Evolutionary conservation across 768 basidiomycete species (phyloP).

Genomic region (Cystobasidium tubakii): DNA sequence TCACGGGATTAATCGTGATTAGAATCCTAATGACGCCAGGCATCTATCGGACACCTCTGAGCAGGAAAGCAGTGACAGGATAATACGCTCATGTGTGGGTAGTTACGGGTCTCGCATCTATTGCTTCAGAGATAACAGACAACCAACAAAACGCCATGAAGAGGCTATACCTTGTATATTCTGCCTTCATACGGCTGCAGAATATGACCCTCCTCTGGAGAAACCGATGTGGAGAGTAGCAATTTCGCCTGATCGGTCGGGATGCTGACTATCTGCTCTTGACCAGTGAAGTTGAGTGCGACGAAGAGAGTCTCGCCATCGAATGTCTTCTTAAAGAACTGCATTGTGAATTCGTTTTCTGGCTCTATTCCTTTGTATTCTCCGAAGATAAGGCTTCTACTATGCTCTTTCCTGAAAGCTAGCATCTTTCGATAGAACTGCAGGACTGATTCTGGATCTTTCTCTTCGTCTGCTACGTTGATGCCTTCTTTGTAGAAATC

Average conservation of each 20-base stretch:
- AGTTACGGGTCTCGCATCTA: too few species aligned
- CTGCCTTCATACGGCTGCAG: constrained; percentile 27
- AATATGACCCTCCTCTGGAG: neutral
- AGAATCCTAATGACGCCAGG: too few species aligned
- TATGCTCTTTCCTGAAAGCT: constrained; percentile 55
- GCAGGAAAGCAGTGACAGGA: too few species aligned
- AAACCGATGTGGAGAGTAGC: neutral
- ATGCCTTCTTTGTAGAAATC: constrained; percentile 39
- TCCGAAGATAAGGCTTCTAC: constrained; percentile 62
- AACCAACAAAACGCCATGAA: neutral
- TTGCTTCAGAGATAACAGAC: too few species aligned
- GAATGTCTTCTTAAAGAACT: constrained; percentile 53
- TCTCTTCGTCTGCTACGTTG: constrained; percentile 53
- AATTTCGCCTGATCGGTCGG: neutral
- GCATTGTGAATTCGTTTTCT: constrained; percentile 56
- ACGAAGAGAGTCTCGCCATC: neutral
- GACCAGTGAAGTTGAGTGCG: constrained; percentile 22
- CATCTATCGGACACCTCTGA: too few species aligned
- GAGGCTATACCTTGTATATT: constrained; percentile 6
- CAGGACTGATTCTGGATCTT: constrained; percentile 57
- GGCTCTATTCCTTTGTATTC: constrained; percentile 56
- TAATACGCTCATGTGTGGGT: too few species aligned
- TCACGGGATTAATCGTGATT: neutral
- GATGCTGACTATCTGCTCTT: constrained; percentile 5
- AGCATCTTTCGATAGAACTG: constrained; percentile 62